These are phyloP conservation scores for Rhodotorula babjevae DNA, from an alignment of 768 basidiomycete species.

Conservation along the genomic window DNA sequence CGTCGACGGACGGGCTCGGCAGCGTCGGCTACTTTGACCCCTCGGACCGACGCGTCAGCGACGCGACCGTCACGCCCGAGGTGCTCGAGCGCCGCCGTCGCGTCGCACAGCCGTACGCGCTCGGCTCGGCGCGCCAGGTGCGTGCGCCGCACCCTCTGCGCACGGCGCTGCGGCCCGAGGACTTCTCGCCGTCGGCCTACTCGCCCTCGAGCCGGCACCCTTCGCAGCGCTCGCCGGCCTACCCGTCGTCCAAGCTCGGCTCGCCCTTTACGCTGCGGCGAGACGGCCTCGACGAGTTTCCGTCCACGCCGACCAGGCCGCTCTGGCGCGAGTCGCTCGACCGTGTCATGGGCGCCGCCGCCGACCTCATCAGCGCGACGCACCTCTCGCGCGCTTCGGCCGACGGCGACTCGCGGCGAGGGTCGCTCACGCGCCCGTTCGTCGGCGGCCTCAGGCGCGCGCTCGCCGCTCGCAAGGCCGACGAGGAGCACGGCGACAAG, in stretches of 20 bases:
- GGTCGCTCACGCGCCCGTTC: neutral
- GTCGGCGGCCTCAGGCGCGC: neutral
- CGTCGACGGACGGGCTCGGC: neutral
- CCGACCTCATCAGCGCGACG: conserved; percentile 10
- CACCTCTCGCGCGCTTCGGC: neutral
- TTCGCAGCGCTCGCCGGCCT: neutral
- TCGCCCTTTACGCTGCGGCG: neutral
- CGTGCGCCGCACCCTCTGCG: neutral
- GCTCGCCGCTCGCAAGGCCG: neutral
- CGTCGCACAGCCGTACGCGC: neutral
- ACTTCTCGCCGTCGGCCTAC: neutral
- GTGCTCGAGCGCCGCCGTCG: neutral
- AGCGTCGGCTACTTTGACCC: neutral
- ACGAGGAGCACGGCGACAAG: neutral
- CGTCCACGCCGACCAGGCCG: neutral
- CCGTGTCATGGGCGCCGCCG: conserved; percentile 25
- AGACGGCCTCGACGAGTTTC: too few relatives aligned
- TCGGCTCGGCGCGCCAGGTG: neutral
- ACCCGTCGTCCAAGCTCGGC: neutral
- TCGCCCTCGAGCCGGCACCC: neutral
- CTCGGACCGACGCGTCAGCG: neutral
- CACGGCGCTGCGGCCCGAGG: neutral
- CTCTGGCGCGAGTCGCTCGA: conserved; percentile 22
- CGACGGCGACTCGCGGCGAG: neutral
- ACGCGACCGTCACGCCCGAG: neutral